These are phyloP conservation scores for Botryosphaeria agaves DNA, from an alignment of 2,329 filamentous ascomycete species.

Conservation along the genomic window DNA sequence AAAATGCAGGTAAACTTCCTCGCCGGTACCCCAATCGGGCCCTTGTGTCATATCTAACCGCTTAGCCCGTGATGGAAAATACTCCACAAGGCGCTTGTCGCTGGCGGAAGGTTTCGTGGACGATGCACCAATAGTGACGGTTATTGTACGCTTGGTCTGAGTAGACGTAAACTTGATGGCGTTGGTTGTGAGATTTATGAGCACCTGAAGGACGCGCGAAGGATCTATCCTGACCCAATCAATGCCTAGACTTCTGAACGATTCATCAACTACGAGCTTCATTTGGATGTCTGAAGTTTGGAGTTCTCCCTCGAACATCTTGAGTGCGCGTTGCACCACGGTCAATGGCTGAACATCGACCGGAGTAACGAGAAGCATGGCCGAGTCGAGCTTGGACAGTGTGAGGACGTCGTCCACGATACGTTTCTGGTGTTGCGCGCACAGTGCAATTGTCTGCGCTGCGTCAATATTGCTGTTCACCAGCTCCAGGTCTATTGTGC, in stretches of 20 bases:
- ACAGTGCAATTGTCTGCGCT: slow-evolving; percentile 60
- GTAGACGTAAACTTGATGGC: slow-evolving; percentile 66
- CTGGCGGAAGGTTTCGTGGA: slow-evolving; percentile 31
- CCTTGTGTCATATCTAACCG: slow-evolving; percentile 29
- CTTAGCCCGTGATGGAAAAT: slow-evolving; percentile 40
- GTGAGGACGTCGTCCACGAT: slow-evolving; percentile 63
- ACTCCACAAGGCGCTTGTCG: slow-evolving; percentile 32
- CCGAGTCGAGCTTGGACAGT: slow-evolving; percentile 59
- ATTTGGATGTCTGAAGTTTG: slow-evolving; percentile 52
- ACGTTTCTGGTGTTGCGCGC: slow-evolving; percentile 63
- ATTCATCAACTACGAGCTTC: slow-evolving; percentile 43
- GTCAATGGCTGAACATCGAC: slow-evolving; percentile 49
- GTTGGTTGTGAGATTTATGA: slow-evolving; percentile 68
- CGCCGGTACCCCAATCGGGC: slow-evolving; percentile 52
- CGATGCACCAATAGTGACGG: slow-evolving; percentile 48
- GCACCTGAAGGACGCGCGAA: slow-evolving; percentile 56
- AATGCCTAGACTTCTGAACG: slow-evolving; percentile 38
- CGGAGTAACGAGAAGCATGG: slow-evolving; percentile 54
- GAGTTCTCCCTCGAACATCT: slow-evolving; percentile 65
- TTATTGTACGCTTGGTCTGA: slow-evolving; percentile 44
- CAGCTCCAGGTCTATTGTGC: slow-evolving; percentile 28
- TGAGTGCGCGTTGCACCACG: slow-evolving; percentile 49
- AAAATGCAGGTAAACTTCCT: slow-evolving; percentile 50
- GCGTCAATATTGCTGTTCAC: slow-evolving; percentile 50
- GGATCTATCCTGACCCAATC: slow-evolving; percentile 60